Evolutionary conservation across 192 early-diverging fungal species (phyloP), one percentile per base, ranked within the genome.

Genomic region (Dissophora ornata): DNA sequence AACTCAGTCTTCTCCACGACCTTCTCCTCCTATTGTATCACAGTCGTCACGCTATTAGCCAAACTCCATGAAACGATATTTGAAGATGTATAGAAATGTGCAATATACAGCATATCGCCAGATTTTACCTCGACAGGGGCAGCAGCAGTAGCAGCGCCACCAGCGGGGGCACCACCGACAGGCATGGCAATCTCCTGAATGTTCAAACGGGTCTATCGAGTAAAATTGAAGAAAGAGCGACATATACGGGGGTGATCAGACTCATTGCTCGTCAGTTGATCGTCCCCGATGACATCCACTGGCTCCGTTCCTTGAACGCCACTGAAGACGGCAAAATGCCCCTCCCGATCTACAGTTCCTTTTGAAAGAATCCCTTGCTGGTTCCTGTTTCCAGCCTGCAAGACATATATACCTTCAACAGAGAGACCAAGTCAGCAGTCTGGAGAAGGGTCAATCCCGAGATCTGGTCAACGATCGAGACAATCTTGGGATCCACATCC

Each of bases 121-220:
- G n/a, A n/a, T n/a, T n/a, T n/a, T n/a, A n/a, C n/a, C n/a, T n/a
- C 91, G 49, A 80, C 87, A 2, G 85, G 83, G 33, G 87, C 87
- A 22, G 90, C 91, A 53, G 90, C 87, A 42, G 94, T 83, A 28
- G 88, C 84, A 38, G 83, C 86, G 26, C 83, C 83, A 58, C 83
- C 83, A 51, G 88, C 80, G 34, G 90, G 82, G 59, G 89, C 82
- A 29, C 89, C 87, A 32, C 88, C 85, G 8, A 86, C 90, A 60
- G 95, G 93, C 85, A 96, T 91, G 26, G 88, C 88, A 61, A 96
- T 89, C 79, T 97, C 95, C 79, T 90, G 87, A 64, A 99, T 99
- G 83, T 98, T 98, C 57, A 98, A 83, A 40, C 89, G 88, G 33
- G 85, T 80, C 94, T 95, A 80, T 49, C 46, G 2, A 22, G 54